phyloP scores from a whole-genome alignment of 202 grass and related monocot species.

The Carex arenaria region DNA sequence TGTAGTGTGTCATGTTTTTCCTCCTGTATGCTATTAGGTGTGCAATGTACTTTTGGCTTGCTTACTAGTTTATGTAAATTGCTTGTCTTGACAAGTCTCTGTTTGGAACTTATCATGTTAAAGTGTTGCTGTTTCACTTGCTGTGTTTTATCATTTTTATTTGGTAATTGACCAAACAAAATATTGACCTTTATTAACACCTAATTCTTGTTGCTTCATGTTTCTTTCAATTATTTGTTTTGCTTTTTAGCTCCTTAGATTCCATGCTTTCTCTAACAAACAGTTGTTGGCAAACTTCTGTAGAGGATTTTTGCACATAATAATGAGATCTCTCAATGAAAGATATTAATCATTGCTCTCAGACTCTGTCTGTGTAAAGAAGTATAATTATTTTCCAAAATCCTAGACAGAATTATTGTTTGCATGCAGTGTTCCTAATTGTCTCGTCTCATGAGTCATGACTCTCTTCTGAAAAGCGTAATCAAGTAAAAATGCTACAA shows the following conservation, averaged over 20 bases:
- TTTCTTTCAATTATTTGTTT: not conserved
- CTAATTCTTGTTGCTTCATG: not conserved
- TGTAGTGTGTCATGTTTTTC: conserved; percentile 20
- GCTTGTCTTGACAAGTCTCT: conserved; percentile 6
- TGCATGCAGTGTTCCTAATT: conserved; percentile 8
- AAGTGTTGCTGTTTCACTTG: conserved; percentile 3
- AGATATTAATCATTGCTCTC: conserved; percentile 7
- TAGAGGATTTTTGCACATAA: not conserved
- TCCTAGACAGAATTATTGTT: not conserved
- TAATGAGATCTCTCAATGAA: conserved; percentile 4
- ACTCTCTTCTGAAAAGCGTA: conserved; percentile 11
- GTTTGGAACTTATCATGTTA: conserved; percentile 16
- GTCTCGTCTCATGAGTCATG: conserved; percentile 16
- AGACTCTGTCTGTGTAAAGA: not conserved
- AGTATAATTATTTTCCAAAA: conserved; percentile 5
- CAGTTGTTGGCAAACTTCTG: not conserved
- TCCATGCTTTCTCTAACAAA: conserved; percentile 15
- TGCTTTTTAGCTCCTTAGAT: not conserved
- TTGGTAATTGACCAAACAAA: not conserved
- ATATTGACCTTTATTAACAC: not conserved
- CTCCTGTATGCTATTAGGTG: conserved; percentile 17
- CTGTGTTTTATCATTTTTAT: not conserved
- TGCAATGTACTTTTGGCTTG: conserved; percentile 15
- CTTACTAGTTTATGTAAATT: conserved; percentile 26
- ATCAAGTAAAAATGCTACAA: conserved; percentile 10